Conservation (phyloP, 2,329 filamentous ascomycete species). For the Sphaerulina vaccinii region DNA sequence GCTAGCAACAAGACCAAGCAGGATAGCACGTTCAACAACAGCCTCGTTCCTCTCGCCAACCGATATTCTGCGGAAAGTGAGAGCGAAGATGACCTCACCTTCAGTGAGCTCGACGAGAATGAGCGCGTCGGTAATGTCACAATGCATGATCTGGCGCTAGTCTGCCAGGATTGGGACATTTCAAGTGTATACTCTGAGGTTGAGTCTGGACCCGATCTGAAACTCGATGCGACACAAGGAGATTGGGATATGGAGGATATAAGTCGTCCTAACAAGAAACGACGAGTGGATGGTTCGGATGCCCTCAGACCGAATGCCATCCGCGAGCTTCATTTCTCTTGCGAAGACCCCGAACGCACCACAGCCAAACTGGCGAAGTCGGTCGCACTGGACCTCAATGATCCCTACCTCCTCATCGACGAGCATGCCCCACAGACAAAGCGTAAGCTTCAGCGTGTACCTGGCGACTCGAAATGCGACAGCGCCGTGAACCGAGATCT, state of each 20-base stretch:
- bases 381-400: slow-evolving; percentile 81
- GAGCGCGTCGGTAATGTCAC: slow-evolving; percentile 73
- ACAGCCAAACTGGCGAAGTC: slow-evolving; percentile 73
- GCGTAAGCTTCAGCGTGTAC: slow-evolving; percentile 47
- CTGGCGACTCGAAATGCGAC: slow-evolving; percentile 62
- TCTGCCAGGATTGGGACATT: slow-evolving; percentile 82
- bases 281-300: slow-evolving; percentile 49
- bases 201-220: slow-evolving; percentile 15
- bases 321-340: slow-evolving; percentile 45
- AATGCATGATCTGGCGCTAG: slow-evolving; percentile 76
- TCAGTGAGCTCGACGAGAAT: slow-evolving; percentile 55
- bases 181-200: slow-evolving; percentile 53
- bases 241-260: slow-evolving; percentile 40
- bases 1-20: slow-evolving; percentile 46
- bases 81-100: slow-evolving; percentile 48
- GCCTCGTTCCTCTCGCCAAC: slow-evolving; percentile 53
- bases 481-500: slow-evolving; percentile 71
- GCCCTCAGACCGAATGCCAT: slow-evolving; percentile 22
- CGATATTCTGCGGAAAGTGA: slow-evolving; percentile 53
- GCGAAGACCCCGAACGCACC: slow-evolving; percentile 76
- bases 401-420: slow-evolving; percentile 82
- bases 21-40: slow-evolving; percentile 43
- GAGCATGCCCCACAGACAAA: slow-evolving; percentile 66
- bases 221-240: slow-evolving; percentile 22
- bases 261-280: slow-evolving; percentile 61